Evolutionary conservation across 2,329 filamentous ascomycete species (phyloP).

Genomic region (Pseudocercospora macadamiae): DNA sequence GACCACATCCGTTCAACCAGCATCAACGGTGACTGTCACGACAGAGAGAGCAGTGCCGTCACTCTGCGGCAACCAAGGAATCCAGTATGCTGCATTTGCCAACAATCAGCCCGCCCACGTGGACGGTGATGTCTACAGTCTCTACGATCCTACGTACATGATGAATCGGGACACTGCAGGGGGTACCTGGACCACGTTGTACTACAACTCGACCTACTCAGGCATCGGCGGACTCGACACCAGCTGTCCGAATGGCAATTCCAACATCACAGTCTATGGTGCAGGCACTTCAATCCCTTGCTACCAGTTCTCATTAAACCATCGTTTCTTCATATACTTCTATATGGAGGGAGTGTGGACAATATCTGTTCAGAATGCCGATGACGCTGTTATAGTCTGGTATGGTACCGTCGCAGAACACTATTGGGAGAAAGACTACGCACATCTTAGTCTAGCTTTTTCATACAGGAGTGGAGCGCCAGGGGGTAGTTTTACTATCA

Average conservation of each 20-base stretch:
- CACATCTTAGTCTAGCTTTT: conserved; percentile 11
- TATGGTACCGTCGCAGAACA: conserved; percentile 9
- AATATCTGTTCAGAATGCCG: conserved; percentile 7
- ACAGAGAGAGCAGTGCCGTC: too few species aligned
- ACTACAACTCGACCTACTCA: conserved; percentile 8
- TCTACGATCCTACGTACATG: conserved; percentile 17
- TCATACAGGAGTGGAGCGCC: not conserved
- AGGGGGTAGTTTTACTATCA: not conserved
- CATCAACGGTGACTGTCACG: too few species aligned
- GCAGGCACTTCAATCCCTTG: conserved; percentile 9
- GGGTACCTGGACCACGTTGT: conserved; percentile 17
- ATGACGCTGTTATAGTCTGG: conserved; percentile 18
- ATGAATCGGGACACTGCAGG: conserved; percentile 7
- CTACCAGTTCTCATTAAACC: conserved; percentile 11
- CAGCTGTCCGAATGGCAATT: not conserved
- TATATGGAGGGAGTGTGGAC: conserved; percentile 12
- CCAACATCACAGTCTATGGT: conserved; percentile 9
- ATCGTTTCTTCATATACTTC: conserved; percentile 20
- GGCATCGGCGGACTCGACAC: conserved; percentile 11
- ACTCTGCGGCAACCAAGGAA: conserved; percentile 21
- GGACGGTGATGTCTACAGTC: conserved; percentile 9
- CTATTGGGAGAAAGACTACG: conserved; percentile 18
- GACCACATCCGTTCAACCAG: conserved; percentile 3
- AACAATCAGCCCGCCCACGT: conserved; percentile 13
- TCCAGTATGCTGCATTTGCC: conserved; percentile 17